Evolutionary conservation across 306 rosid genomes (phyloP).

Genomic region (Vigna unguiculata): DNA sequence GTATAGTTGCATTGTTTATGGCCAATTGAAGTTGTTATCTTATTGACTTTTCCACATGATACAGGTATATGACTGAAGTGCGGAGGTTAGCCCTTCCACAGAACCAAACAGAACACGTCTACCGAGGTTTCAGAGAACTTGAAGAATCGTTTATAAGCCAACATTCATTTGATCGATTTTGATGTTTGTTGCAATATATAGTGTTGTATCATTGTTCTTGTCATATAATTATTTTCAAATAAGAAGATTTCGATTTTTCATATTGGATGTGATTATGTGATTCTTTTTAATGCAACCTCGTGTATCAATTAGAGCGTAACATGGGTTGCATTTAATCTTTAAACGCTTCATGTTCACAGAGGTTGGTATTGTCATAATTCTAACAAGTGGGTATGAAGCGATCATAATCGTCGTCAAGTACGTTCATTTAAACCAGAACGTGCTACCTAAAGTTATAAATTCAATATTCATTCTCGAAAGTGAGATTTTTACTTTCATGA

Average conservation of each 20-base stretch:
- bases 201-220: slow-evolving; percentile 52
- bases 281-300: slow-evolving; percentile 11
- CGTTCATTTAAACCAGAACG: no score
- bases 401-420: no score
- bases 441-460: no score
- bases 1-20: slow-evolving; percentile 20
- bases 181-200: slow-evolving; percentile 52
- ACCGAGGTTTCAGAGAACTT: slow-evolving; percentile 84
- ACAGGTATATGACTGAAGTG: slow-evolving; percentile 94
- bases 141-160: slow-evolving; percentile 89
- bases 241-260: slow-evolving; percentile 39
- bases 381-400: no score
- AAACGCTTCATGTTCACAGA: no score
- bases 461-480: no score
- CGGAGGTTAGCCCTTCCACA: slow-evolving; percentile 91
- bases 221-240: slow-evolving; percentile 48
- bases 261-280: slow-evolving; percentile 34
- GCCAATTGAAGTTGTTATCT: slow-evolving; percentile 30
- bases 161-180: slow-evolving; percentile 71
- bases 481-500: no score
- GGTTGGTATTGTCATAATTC: no score
- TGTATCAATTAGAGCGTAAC: slow-evolving; percentile 24
- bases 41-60: slow-evolving; percentile 32
- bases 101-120: slow-evolving; percentile 77
- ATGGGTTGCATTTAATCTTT: neutral